Evolutionary conservation across 345 rosid species (phyloP), one percentile per base, ranked within the genome.

Genomic region (Arabis alpina): DNA sequence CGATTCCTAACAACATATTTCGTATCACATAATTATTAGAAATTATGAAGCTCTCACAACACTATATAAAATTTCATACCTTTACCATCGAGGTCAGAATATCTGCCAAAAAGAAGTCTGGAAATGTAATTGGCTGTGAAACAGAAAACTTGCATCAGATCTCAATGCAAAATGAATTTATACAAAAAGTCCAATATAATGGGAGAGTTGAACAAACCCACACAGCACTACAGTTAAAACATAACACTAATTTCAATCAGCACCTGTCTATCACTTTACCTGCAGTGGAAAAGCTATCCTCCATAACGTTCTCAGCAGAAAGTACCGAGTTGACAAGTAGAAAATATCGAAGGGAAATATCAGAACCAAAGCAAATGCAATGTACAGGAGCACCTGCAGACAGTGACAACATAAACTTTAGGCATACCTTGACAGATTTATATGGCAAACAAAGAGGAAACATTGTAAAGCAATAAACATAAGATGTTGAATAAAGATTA

Each of bases 41-140:
- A 6, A 6, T 10, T 13, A 51, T n/a, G 13, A 58, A 57, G 72
- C 45, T 72, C 50, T 34, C 34, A 40, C 3, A 52, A 11, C 15
- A 63, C 8, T 6, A 23, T 11, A 12, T 49, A 16, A 24, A 48
- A 57, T 27, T 61, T 51, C 83, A 66, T 82, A 94, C 99, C 99
- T 94, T 94, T 59, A 96, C 86, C 98, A 91, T 91, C 27, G 98
- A 94, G 42, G 99, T 94, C 66, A 91, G 74, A 52, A 94, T 91
- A 81, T 91, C 99, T 19, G 98, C 98, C 88, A 94, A 72, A 64
- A 94, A 94, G 83, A 91, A 94, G 89, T 94, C 98, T 23, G 93
- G 82, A 82, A 94, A 94, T 54, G 98, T 68, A 70, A 94, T 92
- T 77, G 96, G 86, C 99, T 94, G 96, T 61, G 42, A 57, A 42